A percentile compares a stretch with the other conserved stretches of the same genome.
phyloP scores from a whole-genome alignment of 106 monocot genomes.

The Posidonia australis region DNA sequence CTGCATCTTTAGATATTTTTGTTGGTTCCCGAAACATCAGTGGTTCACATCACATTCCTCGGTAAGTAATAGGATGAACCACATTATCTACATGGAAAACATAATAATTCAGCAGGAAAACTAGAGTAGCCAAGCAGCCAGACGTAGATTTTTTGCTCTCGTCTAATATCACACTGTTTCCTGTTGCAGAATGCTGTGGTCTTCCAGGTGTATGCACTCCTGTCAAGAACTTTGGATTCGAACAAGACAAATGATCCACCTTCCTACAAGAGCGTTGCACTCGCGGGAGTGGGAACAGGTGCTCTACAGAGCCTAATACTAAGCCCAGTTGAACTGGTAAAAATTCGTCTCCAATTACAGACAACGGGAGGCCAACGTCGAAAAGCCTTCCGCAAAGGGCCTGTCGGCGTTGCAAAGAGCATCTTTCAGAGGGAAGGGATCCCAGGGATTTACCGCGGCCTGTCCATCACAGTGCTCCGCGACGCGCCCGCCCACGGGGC shows the following conservation, averaged over 20 bases:
- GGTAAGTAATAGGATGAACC: too few relatives aligned
- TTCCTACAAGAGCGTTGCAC: conserved; percentile 55
- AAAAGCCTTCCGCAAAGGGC: conserved; percentile 22
- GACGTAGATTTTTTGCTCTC: too few relatives aligned
- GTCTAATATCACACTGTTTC: too few relatives aligned
- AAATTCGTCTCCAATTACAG: conserved; percentile 74
- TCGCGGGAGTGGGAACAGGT: conserved; percentile 71
- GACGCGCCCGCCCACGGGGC: conserved; percentile 83
- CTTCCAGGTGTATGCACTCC: conserved; percentile 78
- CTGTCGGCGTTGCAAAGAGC: conserved; percentile 40
- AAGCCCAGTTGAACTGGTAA: conserved; percentile 80
- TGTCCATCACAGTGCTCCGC: conserved; percentile 56
- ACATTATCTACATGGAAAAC: too few relatives aligned
- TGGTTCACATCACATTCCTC: too few relatives aligned
- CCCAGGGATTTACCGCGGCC: conserved; percentile 64
- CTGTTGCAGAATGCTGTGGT: conserved; percentile 77
- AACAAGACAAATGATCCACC: conserved; percentile 33
- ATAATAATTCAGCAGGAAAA: too few relatives aligned
- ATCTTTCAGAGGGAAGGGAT: conserved; percentile 57
- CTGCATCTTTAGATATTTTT: too few relatives aligned
- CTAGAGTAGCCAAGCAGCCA: too few relatives aligned
- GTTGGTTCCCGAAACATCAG: too few relatives aligned
- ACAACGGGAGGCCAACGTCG: conserved; percentile 4
- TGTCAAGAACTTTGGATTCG: conserved; percentile 50
- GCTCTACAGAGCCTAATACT: conserved; percentile 69